Evolutionary conservation across 331 rosid genomes (phyloP).

Genomic region (Acacia concinna): DNA sequence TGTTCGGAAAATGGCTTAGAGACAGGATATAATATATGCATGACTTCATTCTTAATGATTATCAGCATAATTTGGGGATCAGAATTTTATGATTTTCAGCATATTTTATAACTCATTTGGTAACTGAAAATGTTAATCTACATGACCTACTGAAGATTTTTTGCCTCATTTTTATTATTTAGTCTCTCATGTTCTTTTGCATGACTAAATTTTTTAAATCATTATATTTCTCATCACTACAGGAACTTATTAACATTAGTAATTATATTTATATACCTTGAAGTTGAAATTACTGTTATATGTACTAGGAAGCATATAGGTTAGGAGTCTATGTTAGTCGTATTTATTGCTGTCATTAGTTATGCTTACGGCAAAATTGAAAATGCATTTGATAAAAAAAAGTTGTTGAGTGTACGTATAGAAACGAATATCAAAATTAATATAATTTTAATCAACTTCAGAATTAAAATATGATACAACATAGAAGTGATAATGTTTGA

Average conservation of each 20-base stretch:
- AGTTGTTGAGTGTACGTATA: not conserved
- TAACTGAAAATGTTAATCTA: not conserved
- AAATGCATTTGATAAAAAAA: not conserved
- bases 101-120: not conserved
- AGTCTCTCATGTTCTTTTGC: not conserved
- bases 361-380: not conserved
- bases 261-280: not conserved
- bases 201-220: not conserved
- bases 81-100: not conserved
- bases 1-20: not conserved
- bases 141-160: not conserved
- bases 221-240: not conserved
- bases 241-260: constrained; percentile 1
- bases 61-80: constrained; percentile 2
- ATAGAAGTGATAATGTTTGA: not conserved
- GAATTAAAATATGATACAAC: not conserved
- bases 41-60: constrained; percentile 5
- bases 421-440: not conserved
- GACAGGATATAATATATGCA: constrained; percentile 11
- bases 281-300: constrained; percentile 1
- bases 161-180: not conserved
- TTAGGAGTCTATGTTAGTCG: no score
- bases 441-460: constrained; percentile 4
- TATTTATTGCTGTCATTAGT: no score
- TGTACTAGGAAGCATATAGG: no score